Conservation (phyloP, 768 basidiomycete species). For the Pulveroboletus frians region DNA sequence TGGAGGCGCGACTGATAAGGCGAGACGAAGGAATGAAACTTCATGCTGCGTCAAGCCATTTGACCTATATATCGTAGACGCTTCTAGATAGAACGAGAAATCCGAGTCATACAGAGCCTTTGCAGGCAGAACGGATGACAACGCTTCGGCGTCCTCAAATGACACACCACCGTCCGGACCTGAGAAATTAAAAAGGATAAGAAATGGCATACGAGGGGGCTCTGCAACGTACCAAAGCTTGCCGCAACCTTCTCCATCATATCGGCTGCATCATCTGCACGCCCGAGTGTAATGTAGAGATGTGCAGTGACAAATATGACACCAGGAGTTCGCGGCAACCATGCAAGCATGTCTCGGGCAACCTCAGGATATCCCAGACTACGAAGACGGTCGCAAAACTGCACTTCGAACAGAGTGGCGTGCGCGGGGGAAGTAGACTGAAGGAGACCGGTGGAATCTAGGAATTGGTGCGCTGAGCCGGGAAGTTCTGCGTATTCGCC, state of each 20-base stretch:
- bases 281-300: slow-evolving; percentile 59
- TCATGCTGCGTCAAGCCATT: slow-evolving; percentile 53
- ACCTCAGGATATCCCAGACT: slow-evolving; percentile 56
- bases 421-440: slow-evolving; percentile 64
- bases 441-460: slow-evolving; percentile 62
- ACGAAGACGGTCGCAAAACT: slow-evolving; percentile 68
- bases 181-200: slow-evolving; percentile 22
- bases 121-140: slow-evolving; percentile 57
- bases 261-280: slow-evolving; percentile 66
- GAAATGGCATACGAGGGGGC: not conserved
- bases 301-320: slow-evolving; percentile 69
- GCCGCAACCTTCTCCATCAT: slow-evolving; percentile 72
- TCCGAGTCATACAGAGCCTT: slow-evolving; percentile 53
- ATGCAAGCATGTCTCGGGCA: slow-evolving; percentile 61
- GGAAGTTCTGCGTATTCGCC: slow-evolving; percentile 47
- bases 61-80: slow-evolving; percentile 67
- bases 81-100: slow-evolving; percentile 74
- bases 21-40: slow-evolving; percentile 70
- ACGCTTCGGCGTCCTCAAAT: slow-evolving; percentile 58
- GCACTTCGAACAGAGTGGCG: slow-evolving; percentile 62
- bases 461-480: slow-evolving; percentile 61
- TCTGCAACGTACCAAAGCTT: slow-evolving; percentile 56
- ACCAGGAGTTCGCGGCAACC: slow-evolving; percentile 76
- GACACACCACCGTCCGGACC: slow-evolving; percentile 47
- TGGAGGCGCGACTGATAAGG: slow-evolving; percentile 62